Base-by-base conservation (phyloP, 495 filamentous ascomycete genomes). In the Aspergillus ellipticus region DNA sequence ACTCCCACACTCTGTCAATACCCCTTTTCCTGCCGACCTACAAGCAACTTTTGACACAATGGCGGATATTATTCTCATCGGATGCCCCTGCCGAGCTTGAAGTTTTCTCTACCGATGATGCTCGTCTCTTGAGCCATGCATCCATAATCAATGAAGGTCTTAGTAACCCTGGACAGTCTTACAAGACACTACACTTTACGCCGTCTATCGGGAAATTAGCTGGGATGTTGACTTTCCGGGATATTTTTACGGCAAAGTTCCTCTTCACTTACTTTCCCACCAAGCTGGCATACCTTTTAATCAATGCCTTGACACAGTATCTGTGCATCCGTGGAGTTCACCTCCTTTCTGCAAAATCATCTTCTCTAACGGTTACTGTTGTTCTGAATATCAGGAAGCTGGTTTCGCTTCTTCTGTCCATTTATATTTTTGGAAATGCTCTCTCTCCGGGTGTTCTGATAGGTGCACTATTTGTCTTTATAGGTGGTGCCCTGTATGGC, bases 251-350 rank as follows among this genome's bases (percentile, higher is more conserved):
- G 6, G 15, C 71, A 24, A 53, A 52, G 31, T 55, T 59, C 19
- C 49, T 68, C 0, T 58, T 74, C 2, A 71, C 78, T 35, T 65
- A 68, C 26, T 74, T 90, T 13, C 92, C 92, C 1, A 85, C 79
- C 39, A 86, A 90, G 59, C 69, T 96, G 2, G 76, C 85, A 26
- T 90, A 85, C 60, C 75, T 96, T 20, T 58, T 81, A 4, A 74
- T 90, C 60, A 98, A 97, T 69, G 89, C 92, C 0, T 57, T 95
- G 41, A 98, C 94, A 24, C 94, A 98, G 71, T 94, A 96, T 64
- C 78, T 89, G 17, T 98, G 94, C 67, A 96, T 97, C 57, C 88
- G 91, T 4, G 94, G 94, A 2, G 94, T 98, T 31, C 97, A 98
- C 61, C 80, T 96, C 17, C 77, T 98, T 4, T 89, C 87, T 1